These are phyloP conservation scores for Zygosaccharomyces siamensis DNA, from an alignment of 805 yeast genomes.

Conservation along the genomic window DNA sequence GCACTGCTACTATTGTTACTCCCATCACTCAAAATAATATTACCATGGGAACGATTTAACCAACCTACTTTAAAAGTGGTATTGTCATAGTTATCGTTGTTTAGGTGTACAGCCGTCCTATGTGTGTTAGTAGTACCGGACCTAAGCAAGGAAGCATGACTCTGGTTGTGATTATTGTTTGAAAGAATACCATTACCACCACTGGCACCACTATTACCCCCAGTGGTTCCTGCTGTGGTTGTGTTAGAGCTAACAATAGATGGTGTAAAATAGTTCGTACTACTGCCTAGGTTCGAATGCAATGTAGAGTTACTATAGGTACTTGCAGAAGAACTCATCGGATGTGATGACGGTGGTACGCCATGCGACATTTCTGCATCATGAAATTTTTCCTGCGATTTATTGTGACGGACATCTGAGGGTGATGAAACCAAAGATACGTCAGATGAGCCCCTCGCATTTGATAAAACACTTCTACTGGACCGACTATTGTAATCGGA, in stretches of 20 bases:
- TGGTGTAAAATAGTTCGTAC: neutral
- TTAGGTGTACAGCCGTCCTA: slow-evolving; percentile 8
- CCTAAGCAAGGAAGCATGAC: neutral
- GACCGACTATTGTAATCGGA: slow-evolving; percentile 7
- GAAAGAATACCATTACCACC: neutral
- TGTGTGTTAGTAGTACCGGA: neutral
- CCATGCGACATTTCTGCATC: slow-evolving; percentile 3
- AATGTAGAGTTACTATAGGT: slow-evolving; percentile 1
- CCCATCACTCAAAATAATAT: slow-evolving; percentile 8
- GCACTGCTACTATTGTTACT: slow-evolving; percentile 1
- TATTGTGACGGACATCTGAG: neutral
- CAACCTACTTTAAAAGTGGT: slow-evolving; percentile 50
- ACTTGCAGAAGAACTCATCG: slow-evolving; percentile 1
- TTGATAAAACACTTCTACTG: slow-evolving; percentile 8
- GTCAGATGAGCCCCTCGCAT: slow-evolving; percentile 1
- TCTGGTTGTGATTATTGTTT: neutral
- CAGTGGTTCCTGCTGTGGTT: neutral
- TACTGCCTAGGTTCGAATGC: neutral
- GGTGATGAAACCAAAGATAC: neutral
- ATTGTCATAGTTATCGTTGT: slow-evolving; percentile 36
- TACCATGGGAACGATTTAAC: slow-evolving; percentile 48
- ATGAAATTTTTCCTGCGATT: slow-evolving; percentile 3
- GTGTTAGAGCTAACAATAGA: neutral
- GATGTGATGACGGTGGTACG: neutral
- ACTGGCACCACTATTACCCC: neutral